Percentiles rank a stretch among this genome's conserved stretches.
phyloP scores from a whole-genome alignment of 2,329 filamentous ascomycete genomes.

The Penicillium janthinellum region DNA sequence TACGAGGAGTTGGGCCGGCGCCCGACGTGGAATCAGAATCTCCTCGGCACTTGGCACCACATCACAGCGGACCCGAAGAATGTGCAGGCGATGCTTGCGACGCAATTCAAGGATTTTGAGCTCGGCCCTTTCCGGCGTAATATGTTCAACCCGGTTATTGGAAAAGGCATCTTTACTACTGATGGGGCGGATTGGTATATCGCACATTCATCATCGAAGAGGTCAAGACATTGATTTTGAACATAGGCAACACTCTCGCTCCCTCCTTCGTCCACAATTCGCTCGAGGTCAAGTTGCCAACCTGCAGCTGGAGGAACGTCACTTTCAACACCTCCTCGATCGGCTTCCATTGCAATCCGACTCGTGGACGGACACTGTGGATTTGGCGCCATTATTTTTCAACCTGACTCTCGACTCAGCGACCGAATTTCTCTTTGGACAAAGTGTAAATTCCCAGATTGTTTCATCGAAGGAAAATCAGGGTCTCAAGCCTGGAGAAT shows the following conservation, averaged over 20 bases:
- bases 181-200: constrained; percentile 33
- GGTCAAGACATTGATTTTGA: constrained; percentile 44
- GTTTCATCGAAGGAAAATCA: background rate
- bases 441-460: constrained; percentile 26
- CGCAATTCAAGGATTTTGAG: constrained; percentile 9
- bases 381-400: constrained; percentile 66
- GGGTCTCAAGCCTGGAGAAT: background rate
- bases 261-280: constrained; percentile 54
- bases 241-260: constrained; percentile 51
- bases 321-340: constrained; percentile 45
- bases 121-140: constrained; percentile 16
- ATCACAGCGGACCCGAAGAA: background rate
- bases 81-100: background rate
- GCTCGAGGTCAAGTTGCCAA: constrained; percentile 55
- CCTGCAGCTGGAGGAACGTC: constrained; percentile 60
- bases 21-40: background rate
- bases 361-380: constrained; percentile 54
- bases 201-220: background rate
- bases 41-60: background rate
- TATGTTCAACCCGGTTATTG: constrained; percentile 46
- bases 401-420: constrained; percentile 67
- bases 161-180: constrained; percentile 44
- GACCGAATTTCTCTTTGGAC: constrained; percentile 66
- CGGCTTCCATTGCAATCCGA: constrained; percentile 55
- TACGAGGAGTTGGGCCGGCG: background rate